These are phyloP conservation scores for Daldinia sp. DNA, from an alignment of 2,329 filamentous ascomycete genomes.

Conservation along the genomic window DNA sequence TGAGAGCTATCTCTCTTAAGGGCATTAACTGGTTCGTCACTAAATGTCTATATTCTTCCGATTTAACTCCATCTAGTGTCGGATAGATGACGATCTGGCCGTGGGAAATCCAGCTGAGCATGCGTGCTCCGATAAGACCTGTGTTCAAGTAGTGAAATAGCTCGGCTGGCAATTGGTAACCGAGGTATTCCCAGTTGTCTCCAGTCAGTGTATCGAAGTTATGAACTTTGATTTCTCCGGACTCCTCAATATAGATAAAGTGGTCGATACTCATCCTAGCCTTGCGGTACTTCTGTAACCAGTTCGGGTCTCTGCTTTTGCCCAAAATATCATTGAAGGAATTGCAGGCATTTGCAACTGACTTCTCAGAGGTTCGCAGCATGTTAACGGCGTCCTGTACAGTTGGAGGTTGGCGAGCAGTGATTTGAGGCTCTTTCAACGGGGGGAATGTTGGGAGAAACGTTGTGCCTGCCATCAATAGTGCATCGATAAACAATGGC, in stretches of 20 bases:
- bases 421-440: slow-evolving; percentile 67
- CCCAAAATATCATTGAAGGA: slow-evolving; percentile 79
- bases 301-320: slow-evolving; percentile 73
- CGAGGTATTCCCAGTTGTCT: slow-evolving; percentile 89
- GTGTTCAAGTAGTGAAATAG: slow-evolving; percentile 88
- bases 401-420: slow-evolving; percentile 64
- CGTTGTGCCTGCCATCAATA: slow-evolving; percentile 82
- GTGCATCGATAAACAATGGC: slow-evolving; percentile 81
- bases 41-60: slow-evolving; percentile 81
- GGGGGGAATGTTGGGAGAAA: slow-evolving; percentile 83
- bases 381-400: slow-evolving; percentile 82
- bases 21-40: slow-evolving; percentile 78
- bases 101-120: slow-evolving; percentile 84
- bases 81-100: slow-evolving; percentile 80
- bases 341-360: slow-evolving; percentile 76
- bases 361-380: slow-evolving; percentile 73
- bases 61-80: slow-evolving; percentile 84
- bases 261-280: slow-evolving; percentile 87
- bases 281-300: slow-evolving; percentile 86
- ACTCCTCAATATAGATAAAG: slow-evolving; percentile 79
- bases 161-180: slow-evolving; percentile 88
- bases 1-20: slow-evolving; percentile 78
- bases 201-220: slow-evolving; percentile 77
- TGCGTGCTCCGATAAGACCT: slow-evolving; percentile 79
- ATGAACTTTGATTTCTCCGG: slow-evolving; percentile 79